Percentiles rank a stretch among this genome's conserved stretches.
These are phyloP conservation scores for Galeopsis tetrahit DNA, from an alignment of 257 asterid genomes.

Conservation along the genomic window DNA sequence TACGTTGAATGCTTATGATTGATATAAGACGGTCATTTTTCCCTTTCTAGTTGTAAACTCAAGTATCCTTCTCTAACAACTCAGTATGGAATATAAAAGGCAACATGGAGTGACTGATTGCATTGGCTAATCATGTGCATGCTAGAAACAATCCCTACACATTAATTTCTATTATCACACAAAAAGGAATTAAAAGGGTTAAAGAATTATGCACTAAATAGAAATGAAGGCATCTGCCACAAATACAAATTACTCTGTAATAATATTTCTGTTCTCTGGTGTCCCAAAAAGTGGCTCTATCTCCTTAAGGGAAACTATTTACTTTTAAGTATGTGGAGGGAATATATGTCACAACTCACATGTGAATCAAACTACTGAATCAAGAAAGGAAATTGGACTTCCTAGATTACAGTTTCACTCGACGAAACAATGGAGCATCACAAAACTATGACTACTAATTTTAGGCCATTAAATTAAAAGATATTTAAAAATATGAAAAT, in stretches of 20 bases:
- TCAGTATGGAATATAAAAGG: conserved; percentile 25
- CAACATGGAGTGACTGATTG: background rate
- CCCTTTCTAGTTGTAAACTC: conserved; percentile 1
- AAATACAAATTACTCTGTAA: background rate
- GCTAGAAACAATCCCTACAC: conserved; percentile 13
- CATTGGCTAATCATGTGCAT: background rate
- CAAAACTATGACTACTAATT: background rate
- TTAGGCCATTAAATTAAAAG: background rate
- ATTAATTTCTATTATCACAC: background rate
- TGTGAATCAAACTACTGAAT: background rate
- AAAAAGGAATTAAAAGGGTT: background rate
- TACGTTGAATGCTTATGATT: background rate
- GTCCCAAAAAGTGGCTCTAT: background rate
- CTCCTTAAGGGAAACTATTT: background rate
- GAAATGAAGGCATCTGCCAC: conserved; percentile 1
- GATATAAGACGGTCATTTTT: background rate
- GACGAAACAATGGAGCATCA: background rate
- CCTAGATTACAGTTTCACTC: background rate
- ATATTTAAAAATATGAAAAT: background rate
- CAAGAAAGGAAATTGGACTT: background rate
- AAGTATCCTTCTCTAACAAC: conserved; percentile 25
- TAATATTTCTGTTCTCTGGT: background rate
- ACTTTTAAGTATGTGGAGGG: background rate
- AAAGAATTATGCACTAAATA: background rate
- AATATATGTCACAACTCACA: background rate